Evolutionary conservation across 148 eudicot species (phyloP).

Genomic region (Talinum fruticosum): DNA sequence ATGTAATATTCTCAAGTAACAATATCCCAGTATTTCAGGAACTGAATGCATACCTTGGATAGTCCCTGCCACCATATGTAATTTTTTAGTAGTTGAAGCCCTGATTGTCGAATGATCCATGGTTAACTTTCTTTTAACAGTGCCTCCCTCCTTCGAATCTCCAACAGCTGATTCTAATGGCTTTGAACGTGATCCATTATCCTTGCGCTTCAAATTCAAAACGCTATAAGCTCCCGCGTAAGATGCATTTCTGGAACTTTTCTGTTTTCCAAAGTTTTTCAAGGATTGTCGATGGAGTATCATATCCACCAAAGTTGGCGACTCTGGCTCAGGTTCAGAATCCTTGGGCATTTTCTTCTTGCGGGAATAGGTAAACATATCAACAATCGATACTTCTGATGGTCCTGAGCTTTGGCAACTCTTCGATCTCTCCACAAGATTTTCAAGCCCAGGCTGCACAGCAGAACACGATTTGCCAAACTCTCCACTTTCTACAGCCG

Average conservation of each 20-base stretch:
- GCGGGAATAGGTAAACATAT: slow-evolving; percentile 58
- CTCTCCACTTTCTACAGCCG: slow-evolving; percentile 25
- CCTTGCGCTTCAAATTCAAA: slow-evolving; percentile 31
- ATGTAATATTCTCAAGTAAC: neutral
- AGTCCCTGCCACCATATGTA: slow-evolving; percentile 21
- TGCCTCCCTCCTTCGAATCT: slow-evolving; percentile 16
- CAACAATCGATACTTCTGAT: slow-evolving; percentile 35
- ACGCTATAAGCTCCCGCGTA: slow-evolving; percentile 23
- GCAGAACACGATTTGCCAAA: slow-evolving; percentile 16
- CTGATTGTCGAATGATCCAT: slow-evolving; percentile 20
- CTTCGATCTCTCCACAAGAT: slow-evolving; percentile 37
- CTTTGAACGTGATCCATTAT: slow-evolving; percentile 17
- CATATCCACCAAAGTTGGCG: slow-evolving; percentile 32
- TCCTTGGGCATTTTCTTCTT: slow-evolving; percentile 46
- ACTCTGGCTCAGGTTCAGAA: slow-evolving; percentile 42
- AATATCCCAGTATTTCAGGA: neutral
- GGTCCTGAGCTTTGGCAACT: slow-evolving; percentile 38
- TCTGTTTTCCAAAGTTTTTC: slow-evolving; percentile 38
- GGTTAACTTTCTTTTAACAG: slow-evolving; percentile 22
- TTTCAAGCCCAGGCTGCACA: slow-evolving; percentile 22
- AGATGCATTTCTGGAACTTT: slow-evolving; percentile 20
- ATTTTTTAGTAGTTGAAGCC: slow-evolving; percentile 21
- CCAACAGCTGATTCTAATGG: slow-evolving; percentile 21
- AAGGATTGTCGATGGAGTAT: slow-evolving; percentile 23
- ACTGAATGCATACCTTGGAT: slow-evolving; percentile 36